Evolutionary conservation across 2,329 filamentous ascomycete species (phyloP), one percentile per base, ranked within the genome.

Genomic region (Botryotinia convoluta): DNA sequence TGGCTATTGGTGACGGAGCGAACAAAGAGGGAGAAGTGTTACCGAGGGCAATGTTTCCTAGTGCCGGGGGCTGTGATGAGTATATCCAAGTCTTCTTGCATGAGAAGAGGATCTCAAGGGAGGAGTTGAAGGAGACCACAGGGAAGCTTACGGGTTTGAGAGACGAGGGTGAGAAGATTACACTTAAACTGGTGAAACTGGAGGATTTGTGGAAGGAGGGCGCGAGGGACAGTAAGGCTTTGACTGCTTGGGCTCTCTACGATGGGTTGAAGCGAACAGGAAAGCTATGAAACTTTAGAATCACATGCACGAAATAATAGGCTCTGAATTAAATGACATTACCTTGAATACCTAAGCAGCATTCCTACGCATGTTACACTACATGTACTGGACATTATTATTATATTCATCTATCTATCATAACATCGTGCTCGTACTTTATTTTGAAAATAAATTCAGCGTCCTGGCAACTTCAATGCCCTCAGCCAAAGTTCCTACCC

Each of bases 91-190:
- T 90, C 35, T 91, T 88, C 77, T 84, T 87, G 76, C 84, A 87
- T 76, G 87, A 90, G 81, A 83, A 85, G 65, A 82, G 84, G 37
- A 83, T 91, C 6, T 82, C 85, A 10, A 82, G 87, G 45, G 80
- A 77, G 0, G 84, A 86, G 79, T 80, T 91, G 69, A 79, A 81
- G 22, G 85, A 87, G 72, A 90, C 87, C 88, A 85, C 83, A 48
- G 89, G 88, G 2, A 85, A 85, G 69, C 79, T 90, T 69, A 90
- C 88, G 35, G 89, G 89, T 0, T 77, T 90, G 77, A 83, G 88
- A 69, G 84, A 86, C 9, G 78, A 89, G 14, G 88, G 88, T 2
- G 89, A 91, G 82, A 89, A 84, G 82, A 91, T 91, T 75, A 89
- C 87, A 18, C 81, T 91, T 72, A 89, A 87, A 81, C 79, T 91